Evolutionary conservation across 2,329 filamentous ascomycete genomes (phyloP).

Genomic region (Phaeosphaeria sp.): DNA sequence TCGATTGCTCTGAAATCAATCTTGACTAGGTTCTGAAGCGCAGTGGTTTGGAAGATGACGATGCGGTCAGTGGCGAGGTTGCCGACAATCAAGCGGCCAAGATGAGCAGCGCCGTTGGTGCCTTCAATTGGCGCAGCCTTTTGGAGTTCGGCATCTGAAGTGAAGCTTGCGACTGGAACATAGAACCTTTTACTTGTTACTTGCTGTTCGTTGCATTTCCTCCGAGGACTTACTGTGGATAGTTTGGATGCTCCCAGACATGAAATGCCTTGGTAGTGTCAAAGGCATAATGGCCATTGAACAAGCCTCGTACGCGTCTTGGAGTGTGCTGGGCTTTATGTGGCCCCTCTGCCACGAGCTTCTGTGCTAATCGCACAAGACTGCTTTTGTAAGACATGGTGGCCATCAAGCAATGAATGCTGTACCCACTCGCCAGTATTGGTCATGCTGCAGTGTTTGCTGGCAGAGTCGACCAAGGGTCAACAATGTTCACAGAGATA

Average conservation of each 20-base stretch:
- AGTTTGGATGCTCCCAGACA: constrained; percentile 48
- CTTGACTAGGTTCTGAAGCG: constrained; percentile 36
- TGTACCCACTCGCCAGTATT: constrained; percentile 13
- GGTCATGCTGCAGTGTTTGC: constrained; percentile 7
- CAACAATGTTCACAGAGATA: too few species aligned
- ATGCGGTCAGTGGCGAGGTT: constrained; percentile 27
- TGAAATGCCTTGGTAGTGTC: constrained; percentile 42
- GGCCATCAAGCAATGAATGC: neutral
- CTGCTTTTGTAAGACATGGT: constrained; percentile 26
- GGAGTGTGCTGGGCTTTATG: constrained; percentile 33
- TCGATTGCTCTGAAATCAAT: constrained; percentile 45
- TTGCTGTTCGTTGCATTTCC: neutral
- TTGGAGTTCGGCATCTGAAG: constrained; percentile 20
- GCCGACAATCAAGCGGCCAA: constrained; percentile 29
- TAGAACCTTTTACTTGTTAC: constrained; percentile 32
- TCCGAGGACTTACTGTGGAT: constrained; percentile 36
- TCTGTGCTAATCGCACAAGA: constrained; percentile 50
- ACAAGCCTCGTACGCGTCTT: constrained; percentile 41
- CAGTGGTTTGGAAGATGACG: constrained; percentile 32
- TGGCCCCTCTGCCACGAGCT: constrained; percentile 50
- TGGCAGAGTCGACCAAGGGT: neutral
- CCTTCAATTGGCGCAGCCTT: constrained; percentile 17
- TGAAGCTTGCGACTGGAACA: constrained; percentile 31
- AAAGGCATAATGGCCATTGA: constrained; percentile 41
- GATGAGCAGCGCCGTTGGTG: constrained; percentile 26